Evolutionary conservation across 306 rosid genomes (phyloP).

Genomic region (Cotoneaster glaucophyllus): DNA sequence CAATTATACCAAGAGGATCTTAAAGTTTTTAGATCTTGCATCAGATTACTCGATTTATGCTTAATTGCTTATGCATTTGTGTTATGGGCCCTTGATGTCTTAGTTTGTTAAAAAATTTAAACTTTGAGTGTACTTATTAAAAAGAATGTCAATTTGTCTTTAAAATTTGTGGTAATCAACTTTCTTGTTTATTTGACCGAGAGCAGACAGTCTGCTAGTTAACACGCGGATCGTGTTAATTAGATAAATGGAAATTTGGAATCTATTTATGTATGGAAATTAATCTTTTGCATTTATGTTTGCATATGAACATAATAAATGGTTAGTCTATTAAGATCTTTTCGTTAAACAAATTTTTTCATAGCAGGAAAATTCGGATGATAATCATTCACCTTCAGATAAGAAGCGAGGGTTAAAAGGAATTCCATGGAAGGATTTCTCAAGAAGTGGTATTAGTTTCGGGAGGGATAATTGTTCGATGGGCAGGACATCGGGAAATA

Average conservation of each 20-base stretch:
- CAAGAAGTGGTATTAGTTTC: slow-evolving; percentile 59
- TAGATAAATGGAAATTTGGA: slow-evolving; percentile 4
- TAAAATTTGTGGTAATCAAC: not conserved
- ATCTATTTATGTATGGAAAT: slow-evolving; percentile 26
- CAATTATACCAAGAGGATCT: not conserved
- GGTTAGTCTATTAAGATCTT: slow-evolving; percentile 17
- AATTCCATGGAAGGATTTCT: slow-evolving; percentile 88
- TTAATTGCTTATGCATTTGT: not conserved
- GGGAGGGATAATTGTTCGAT: slow-evolving; percentile 53
- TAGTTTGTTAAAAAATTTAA: not conserved
- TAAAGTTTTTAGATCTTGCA: not conserved
- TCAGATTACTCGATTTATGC: not conserved
- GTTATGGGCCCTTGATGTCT: not conserved
- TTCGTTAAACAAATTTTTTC: slow-evolving; percentile 10
- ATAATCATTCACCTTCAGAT: slow-evolving; percentile 45
- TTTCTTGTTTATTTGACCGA: not conserved
- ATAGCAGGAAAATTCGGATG: slow-evolving; percentile 60
- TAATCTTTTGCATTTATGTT: slow-evolving; percentile 19
- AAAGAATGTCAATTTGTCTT: not conserved
- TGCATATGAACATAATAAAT: slow-evolving; percentile 14
- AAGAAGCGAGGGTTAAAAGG: slow-evolving; percentile 69
- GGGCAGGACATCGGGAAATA: slow-evolving; percentile 56
- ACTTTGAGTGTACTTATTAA: not conserved
- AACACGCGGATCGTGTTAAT: not conserved
- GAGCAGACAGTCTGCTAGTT: not conserved